Conservation (phyloP, 495 filamentous ascomycete genomes). For the Aspergillus mulundensis region DNA sequence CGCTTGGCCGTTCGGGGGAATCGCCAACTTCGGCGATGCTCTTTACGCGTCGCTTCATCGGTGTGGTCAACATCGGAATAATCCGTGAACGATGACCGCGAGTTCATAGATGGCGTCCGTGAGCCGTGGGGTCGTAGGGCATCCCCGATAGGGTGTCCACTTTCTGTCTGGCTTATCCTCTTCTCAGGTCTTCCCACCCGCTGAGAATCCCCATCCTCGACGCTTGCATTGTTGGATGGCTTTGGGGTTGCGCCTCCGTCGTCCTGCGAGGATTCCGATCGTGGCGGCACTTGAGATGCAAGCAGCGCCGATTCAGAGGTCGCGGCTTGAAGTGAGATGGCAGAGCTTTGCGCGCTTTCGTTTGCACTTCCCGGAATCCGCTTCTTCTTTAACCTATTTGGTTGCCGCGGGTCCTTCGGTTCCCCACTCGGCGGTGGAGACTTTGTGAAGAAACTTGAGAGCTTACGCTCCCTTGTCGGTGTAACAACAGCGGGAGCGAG, state of each 20-base stretch:
- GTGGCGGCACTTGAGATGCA: slow-evolving; percentile 14
- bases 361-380: slow-evolving; percentile 67
- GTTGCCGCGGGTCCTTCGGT: slow-evolving; percentile 55
- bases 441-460: slow-evolving; percentile 64
- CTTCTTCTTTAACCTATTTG: slow-evolving; percentile 85
- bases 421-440: slow-evolving; percentile 56
- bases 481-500: slow-evolving; percentile 49
- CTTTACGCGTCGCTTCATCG: slow-evolving; percentile 58
- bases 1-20: slow-evolving; percentile 56
- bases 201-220: slow-evolving; percentile 20
- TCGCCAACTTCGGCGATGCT: slow-evolving; percentile 61
- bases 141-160: slow-evolving; percentile 32
- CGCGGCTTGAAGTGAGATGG: slow-evolving; percentile 58
- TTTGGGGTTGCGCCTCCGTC: slow-evolving; percentile 33
- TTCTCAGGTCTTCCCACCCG: slow-evolving; percentile 21
- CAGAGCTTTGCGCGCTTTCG: slow-evolving; percentile 82
- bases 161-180: slow-evolving; percentile 15
- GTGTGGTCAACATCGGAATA: slow-evolving; percentile 70
- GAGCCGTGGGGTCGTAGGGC: slow-evolving; percentile 58
- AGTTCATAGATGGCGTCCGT: slow-evolving; percentile 64
- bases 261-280: slow-evolving; percentile 19
- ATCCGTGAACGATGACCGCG: slow-evolving; percentile 71
- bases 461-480: slow-evolving; percentile 64
- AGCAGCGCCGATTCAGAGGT: slow-evolving; percentile 25
- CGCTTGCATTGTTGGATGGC: slow-evolving; percentile 23